These are phyloP conservation scores for Coniosporium apollinis DNA, from an alignment of 495 filamentous ascomycete species.

Conservation along the genomic window DNA sequence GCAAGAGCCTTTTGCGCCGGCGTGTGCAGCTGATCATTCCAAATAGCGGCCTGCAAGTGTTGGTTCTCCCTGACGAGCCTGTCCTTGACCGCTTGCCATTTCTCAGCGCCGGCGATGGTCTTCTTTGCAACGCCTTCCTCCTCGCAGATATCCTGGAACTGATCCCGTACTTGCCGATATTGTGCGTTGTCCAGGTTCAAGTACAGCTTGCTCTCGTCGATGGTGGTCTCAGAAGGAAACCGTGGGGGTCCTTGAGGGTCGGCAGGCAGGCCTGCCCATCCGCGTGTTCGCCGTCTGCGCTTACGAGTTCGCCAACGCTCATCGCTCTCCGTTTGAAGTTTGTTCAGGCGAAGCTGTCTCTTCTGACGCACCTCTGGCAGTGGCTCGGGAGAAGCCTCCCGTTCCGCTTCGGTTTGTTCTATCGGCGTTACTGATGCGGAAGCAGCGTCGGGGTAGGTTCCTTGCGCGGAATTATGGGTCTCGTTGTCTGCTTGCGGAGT, in stretches of 20 bases:
- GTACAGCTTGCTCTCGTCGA: slow-evolving; percentile 60
- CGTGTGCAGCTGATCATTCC: slow-evolving; percentile 31
- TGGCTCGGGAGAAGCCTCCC: slow-evolving; percentile 3
- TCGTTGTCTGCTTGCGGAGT: no score
- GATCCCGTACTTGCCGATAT: slow-evolving; percentile 46
- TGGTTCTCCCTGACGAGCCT: slow-evolving; percentile 46
- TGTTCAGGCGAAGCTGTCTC: slow-evolving; percentile 16
- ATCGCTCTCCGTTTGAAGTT: slow-evolving; percentile 43
- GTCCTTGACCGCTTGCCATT: slow-evolving; percentile 57
- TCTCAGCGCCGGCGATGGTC: slow-evolving; percentile 50
- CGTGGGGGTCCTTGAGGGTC: slow-evolving; percentile 60
- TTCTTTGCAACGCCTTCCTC: slow-evolving; percentile 53
- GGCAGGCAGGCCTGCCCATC: slow-evolving; percentile 54
- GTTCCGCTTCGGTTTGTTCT: no score
- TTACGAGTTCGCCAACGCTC: slow-evolving; percentile 49
- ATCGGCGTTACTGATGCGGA: no score
- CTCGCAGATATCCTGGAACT: slow-evolving; percentile 54
- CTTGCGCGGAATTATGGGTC: no score
- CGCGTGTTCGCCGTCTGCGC: slow-evolving; percentile 52
- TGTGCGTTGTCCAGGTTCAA: slow-evolving; percentile 43
- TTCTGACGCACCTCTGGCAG: slow-evolving; percentile 16
- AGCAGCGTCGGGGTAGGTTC: no score
- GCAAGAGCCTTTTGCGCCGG: slow-evolving; percentile 42
- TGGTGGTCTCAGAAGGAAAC: slow-evolving; percentile 66
- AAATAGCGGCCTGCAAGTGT: slow-evolving; percentile 51